These are phyloP conservation scores for Vigna reflexopilosa DNA, from an alignment of 306 rosid genomes.

Conservation along the genomic window DNA sequence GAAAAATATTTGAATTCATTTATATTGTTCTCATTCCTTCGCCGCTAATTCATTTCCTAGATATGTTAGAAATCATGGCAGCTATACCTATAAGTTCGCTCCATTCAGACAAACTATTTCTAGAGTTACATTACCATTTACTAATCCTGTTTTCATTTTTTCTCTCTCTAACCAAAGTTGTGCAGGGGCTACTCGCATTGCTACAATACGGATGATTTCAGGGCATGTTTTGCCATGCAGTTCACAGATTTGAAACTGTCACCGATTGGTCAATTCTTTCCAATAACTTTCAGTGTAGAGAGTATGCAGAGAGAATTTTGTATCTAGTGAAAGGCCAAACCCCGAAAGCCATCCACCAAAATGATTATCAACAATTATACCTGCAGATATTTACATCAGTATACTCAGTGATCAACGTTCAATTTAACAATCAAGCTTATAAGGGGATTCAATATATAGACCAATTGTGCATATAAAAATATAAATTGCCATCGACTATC, in stretches of 20 bases:
- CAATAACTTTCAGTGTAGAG: conserved; percentile 17
- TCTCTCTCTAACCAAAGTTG: not conserved
- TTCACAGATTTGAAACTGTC: conserved; percentile 16
- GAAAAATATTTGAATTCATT: conserved; percentile 8
- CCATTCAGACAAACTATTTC: not conserved
- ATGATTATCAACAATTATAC: conserved; percentile 27
- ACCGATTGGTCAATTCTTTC: conserved; percentile 32
- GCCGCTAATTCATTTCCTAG: conserved; percentile 14
- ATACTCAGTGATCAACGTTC: conserved; percentile 18
- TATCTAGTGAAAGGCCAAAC: not conserved
- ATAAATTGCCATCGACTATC: conserved; percentile 2
- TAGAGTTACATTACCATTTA: too few relatives aligned
- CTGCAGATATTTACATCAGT: conserved; percentile 43
- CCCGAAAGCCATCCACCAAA: conserved; percentile 37
- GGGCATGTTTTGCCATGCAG: not conserved
- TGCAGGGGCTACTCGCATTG: not conserved
- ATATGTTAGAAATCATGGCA: not conserved
- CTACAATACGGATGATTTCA: conserved; percentile 1
- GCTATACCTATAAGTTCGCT: conserved; percentile 15
- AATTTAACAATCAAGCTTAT: conserved; percentile 8
- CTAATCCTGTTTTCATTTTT: not conserved
- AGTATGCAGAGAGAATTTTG: not conserved
- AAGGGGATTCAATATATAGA: conserved; percentile 13
- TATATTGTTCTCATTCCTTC: conserved; percentile 12
- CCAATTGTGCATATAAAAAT: not conserved